Conservation (phyloP, 2,329 filamentous ascomycete species). For the Sarocladium oryzae region DNA sequence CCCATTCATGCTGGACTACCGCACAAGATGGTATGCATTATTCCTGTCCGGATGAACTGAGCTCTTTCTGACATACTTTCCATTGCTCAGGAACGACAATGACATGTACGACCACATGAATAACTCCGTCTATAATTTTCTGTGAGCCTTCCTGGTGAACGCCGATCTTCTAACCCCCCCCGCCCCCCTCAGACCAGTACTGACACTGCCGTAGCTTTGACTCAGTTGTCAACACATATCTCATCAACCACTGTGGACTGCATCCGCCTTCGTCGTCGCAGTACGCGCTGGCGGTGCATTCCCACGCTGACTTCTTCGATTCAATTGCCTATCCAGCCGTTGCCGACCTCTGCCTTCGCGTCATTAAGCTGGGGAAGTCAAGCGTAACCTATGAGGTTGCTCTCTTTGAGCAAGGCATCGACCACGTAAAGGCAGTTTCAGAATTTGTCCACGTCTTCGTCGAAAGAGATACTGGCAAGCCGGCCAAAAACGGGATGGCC, state of each 20-base stretch:
- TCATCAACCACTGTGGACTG: conserved; percentile 71
- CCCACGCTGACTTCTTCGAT: conserved; percentile 78
- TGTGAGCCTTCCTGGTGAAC: conserved; percentile 43
- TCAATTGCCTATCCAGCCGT: conserved; percentile 76
- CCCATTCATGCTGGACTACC: conserved; percentile 70
- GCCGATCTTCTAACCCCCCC: conserved; percentile 1
- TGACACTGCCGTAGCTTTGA: conserved; percentile 57
- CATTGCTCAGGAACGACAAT: conserved; percentile 73
- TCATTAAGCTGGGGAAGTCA: conserved; percentile 76
- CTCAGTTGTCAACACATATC: conserved; percentile 81
- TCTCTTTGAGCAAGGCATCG: conserved; percentile 69
- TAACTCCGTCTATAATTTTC: conserved; percentile 78
- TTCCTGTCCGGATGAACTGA: too few species aligned
- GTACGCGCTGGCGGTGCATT: conserved; percentile 79
- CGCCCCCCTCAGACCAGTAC: neutral
- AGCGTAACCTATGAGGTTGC: conserved; percentile 89
- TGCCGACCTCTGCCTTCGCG: conserved; percentile 73
- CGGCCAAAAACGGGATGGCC: conserved; percentile 60
- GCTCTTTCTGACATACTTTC: too few species aligned
- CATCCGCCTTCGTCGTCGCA: conserved; percentile 63
- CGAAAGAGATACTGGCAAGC: conserved; percentile 63
- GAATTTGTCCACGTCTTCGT: conserved; percentile 87
- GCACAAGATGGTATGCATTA: conserved; percentile 72
- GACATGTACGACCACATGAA: conserved; percentile 96
- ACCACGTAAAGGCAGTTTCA: conserved; percentile 74